Conservation (phyloP, 768 basidiomycete species). For the Kwoniella sp. region DNA sequence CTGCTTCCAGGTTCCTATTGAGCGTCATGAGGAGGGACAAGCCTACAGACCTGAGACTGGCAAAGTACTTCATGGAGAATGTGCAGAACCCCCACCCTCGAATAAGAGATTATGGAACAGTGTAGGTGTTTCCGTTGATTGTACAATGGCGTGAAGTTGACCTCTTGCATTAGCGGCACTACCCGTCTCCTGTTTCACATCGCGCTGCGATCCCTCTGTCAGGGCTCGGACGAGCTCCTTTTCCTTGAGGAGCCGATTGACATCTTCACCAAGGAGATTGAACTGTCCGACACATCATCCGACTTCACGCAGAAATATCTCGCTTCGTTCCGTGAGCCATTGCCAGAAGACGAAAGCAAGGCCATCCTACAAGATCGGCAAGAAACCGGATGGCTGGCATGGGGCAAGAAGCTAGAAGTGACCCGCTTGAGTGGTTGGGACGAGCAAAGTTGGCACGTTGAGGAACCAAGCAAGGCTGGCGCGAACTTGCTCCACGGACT, state of each 20-base stretch:
- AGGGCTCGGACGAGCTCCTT: conserved; percentile 60
- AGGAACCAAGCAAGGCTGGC: conserved; percentile 56
- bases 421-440: conserved; percentile 39
- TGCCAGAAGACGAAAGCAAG: conserved; percentile 46
- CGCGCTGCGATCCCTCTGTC: conserved; percentile 71
- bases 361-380: conserved; percentile 59
- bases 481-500: conserved; percentile 57
- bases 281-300: conserved; percentile 55
- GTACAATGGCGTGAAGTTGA: conserved; percentile 63
- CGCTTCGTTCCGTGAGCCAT: conserved; percentile 57
- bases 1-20: conserved; percentile 28
- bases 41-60: conserved; percentile 35
- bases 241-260: conserved; percentile 63
- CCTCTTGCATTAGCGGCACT: conserved; percentile 67
- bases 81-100: conserved; percentile 42
- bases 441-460: conserved; percentile 54
- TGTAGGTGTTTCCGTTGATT: too few relatives aligned
- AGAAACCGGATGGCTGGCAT: conserved; percentile 71
- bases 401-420: conserved; percentile 61
- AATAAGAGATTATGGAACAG: conserved; percentile 39
- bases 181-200: conserved; percentile 64
- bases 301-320: conserved; percentile 60
- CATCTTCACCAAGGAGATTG: conserved; percentile 60
- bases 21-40: conserved; percentile 31
- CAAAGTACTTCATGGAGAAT: conserved; percentile 36